Conservation (phyloP, 1,139 yeast genomes). For the Blastobotrys indianensis region DNA sequence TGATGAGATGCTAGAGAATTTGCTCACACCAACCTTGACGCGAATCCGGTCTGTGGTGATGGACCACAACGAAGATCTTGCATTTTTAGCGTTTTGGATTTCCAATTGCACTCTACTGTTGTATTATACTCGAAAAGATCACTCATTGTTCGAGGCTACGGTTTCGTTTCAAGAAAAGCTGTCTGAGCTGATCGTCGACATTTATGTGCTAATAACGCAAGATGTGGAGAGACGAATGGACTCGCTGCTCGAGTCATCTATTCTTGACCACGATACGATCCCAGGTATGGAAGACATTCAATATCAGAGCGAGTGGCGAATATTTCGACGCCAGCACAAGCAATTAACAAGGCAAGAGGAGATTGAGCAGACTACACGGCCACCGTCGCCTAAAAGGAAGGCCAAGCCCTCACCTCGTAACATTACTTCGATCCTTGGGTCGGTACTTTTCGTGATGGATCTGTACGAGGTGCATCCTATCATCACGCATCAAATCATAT, state of each 20-base stretch:
- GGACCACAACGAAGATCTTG: constrained; percentile 35
- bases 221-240: constrained; percentile 37
- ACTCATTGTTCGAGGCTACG: constrained; percentile 29
- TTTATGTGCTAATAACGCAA: constrained; percentile 33
- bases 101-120: constrained; percentile 36
- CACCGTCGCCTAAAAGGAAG: constrained; percentile 64
- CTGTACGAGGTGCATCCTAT: constrained; percentile 75
- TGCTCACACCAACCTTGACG: constrained; percentile 33
- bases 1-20: constrained; percentile 31
- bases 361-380: constrained; percentile 56
- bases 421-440: constrained; percentile 81
- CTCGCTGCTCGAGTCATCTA: constrained; percentile 34
- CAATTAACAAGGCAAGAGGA: constrained; percentile 43
- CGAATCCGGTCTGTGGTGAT: constrained; percentile 33
- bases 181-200: constrained; percentile 33
- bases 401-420: constrained; percentile 80
- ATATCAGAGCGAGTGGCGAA: constrained; percentile 40
- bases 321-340: constrained; percentile 32
- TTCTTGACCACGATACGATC: constrained; percentile 40
- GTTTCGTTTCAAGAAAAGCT: constrained; percentile 31
- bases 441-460: constrained; percentile 77
- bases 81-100: constrained; percentile 40
- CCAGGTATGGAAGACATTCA: constrained; percentile 39
- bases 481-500: constrained; percentile 66
- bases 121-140: constrained; percentile 38